phyloP scores from a whole-genome alignment of 2,329 filamentous ascomycete species.

The Xylariaceae sp. region DNA sequence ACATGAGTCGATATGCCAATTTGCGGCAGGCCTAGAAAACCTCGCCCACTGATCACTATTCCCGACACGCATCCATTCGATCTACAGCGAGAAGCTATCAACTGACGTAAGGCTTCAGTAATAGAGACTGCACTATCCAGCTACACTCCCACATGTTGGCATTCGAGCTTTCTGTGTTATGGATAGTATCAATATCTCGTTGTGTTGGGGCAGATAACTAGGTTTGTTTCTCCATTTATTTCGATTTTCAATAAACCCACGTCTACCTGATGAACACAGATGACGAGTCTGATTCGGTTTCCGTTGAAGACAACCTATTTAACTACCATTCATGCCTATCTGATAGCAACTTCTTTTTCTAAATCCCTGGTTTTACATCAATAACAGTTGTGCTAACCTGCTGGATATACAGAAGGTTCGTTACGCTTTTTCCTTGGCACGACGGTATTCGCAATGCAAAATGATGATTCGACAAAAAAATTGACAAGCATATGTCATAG shows the following conservation, averaged over 20 bases:
- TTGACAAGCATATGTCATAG: slow-evolving; percentile 99
- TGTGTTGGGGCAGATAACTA: not conserved
- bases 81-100: not conserved
- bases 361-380: not conserved
- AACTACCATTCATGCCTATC: slow-evolving; percentile 65
- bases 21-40: slow-evolving; percentile 99
- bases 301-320: slow-evolving; percentile 66
- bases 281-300: slow-evolving; percentile 71
- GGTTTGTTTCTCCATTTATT: slow-evolving; percentile 14
- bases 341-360: slow-evolving; percentile 31
- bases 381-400: slow-evolving; percentile 19
- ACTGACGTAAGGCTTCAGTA: slow-evolving; percentile 17
- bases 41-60: slow-evolving; percentile 85
- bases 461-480: slow-evolving; percentile 84
- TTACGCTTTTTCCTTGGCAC: slow-evolving; percentile 10
- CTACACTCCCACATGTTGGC: not conserved
- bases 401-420: slow-evolving; percentile 20
- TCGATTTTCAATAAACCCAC: slow-evolving; percentile 5
- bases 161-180: not conserved
- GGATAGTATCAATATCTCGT: too few relatives aligned
- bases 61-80: slow-evolving; percentile 7
- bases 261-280: slow-evolving; percentile 61
- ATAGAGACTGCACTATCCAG: not conserved
- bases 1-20: slow-evolving; percentile 85
- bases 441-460: slow-evolving; percentile 39